Percentiles rank a stretch among this genome's conserved stretches.
Evolutionary conservation across 805 yeast species (phyloP).

Genomic region (Jamesozyma jinghongensis): DNA sequence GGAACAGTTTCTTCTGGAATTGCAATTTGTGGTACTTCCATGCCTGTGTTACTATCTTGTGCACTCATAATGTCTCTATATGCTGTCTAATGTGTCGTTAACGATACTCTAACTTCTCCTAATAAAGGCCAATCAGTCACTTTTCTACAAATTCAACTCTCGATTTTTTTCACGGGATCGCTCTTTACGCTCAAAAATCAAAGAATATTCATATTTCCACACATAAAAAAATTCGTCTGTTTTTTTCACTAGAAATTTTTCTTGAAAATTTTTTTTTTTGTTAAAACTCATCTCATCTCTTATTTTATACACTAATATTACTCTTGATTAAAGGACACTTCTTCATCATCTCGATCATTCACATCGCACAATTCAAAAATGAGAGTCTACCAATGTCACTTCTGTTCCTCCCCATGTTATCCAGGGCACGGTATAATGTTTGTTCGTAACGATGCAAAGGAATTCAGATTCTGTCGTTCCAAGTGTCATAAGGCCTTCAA

Average conservation of each 20-base stretch:
- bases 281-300: slow-evolving; percentile 1
- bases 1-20: slow-evolving; percentile 16
- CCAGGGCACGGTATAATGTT: slow-evolving; percentile 95
- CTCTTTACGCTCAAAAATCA: neutral
- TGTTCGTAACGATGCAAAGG: slow-evolving; percentile 97
- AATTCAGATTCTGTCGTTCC: slow-evolving; percentile 93
- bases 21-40: slow-evolving; percentile 24
- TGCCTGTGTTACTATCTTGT: slow-evolving; percentile 4
- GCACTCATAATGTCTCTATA: neutral
- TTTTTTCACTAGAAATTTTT: neutral
- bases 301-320: neutral
- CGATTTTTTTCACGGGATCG: neutral
- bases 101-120: too few species aligned
- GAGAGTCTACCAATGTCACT: slow-evolving; percentile 90
- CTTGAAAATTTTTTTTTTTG: neutral
- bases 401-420: slow-evolving; percentile 94
- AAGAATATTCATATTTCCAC: too few species aligned
- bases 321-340: neutral
- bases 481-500: slow-evolving; percentile 97
- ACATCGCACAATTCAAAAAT: slow-evolving; percentile 18
- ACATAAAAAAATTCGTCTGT: too few species aligned
- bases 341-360: neutral
- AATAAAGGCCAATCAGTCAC: too few species aligned
- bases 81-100: neutral
- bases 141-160: too few species aligned